Percentiles rank a stretch among this genome's conserved stretches.
Evolutionary conservation across 345 rosid species (phyloP).

Genomic region (Aquilaria sinensis): DNA sequence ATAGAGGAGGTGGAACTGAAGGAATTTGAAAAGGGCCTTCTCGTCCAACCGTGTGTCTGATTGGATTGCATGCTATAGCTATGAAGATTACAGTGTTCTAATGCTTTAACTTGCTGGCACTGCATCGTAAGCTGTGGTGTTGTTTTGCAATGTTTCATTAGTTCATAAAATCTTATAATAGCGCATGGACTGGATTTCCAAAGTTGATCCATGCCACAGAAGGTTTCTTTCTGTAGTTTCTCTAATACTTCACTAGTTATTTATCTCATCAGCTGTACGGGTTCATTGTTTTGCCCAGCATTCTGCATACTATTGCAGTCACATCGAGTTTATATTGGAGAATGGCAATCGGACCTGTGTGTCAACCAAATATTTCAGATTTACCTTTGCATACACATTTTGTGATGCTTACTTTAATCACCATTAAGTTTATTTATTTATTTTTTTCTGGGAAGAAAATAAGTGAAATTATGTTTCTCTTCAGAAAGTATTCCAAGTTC

Average conservation of each 20-base stretch:
- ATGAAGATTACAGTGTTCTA: too few relatives aligned
- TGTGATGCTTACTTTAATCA: background rate
- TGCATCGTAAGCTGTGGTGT: too few relatives aligned
- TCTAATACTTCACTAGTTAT: background rate
- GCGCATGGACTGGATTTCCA: too few relatives aligned
- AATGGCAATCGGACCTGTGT: background rate
- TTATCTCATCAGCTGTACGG: background rate
- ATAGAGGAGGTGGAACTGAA: too few relatives aligned
- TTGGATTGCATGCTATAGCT: too few relatives aligned
- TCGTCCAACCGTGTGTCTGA: too few relatives aligned
- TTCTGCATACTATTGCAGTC: background rate
- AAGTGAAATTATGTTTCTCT: background rate
- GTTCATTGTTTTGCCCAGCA: background rate
- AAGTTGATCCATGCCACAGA: too few relatives aligned
- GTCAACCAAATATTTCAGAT: background rate
- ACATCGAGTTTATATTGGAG: background rate
- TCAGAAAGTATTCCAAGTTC: constrained; percentile 1
- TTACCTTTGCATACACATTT: background rate
- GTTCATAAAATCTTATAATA: too few relatives aligned
- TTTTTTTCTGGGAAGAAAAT: background rate
- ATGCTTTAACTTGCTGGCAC: too few relatives aligned
- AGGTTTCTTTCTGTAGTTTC: too few relatives aligned
- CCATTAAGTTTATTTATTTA: background rate
- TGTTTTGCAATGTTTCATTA: too few relatives aligned
- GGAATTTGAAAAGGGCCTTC: too few relatives aligned